phyloP scores from a whole-genome alignment of 2,329 filamentous ascomycete species.

The Sporothrix euskadiensis region DNA sequence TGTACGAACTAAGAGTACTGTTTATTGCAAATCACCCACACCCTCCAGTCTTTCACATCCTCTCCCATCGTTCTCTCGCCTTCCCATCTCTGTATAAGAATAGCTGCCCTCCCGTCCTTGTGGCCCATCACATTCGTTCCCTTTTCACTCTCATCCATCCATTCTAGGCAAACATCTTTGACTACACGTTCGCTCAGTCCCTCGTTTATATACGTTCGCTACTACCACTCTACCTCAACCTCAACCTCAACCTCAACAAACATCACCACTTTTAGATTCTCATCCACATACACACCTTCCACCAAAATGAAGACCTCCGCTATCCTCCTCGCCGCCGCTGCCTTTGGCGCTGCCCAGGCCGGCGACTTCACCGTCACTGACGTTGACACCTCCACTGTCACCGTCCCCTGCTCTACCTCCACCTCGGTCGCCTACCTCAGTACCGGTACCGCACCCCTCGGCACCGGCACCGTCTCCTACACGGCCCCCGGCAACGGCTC shows the following conservation, averaged over 20 bases:
- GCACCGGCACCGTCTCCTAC: conserved; percentile 21
- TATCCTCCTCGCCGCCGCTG: conserved; percentile 28
- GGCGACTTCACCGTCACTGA: conserved; percentile 8
- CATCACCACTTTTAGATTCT: neutral
- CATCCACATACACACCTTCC: neutral
- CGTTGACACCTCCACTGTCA: conserved; percentile 14
- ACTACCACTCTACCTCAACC: neutral
- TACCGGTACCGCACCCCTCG: neutral
- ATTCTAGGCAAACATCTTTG: conserved; percentile 1
- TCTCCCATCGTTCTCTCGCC: neutral
- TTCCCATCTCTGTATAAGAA: conserved; percentile 17
- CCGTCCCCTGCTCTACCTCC: conserved; percentile 21
- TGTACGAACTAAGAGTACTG: neutral
- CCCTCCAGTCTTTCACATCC: neutral
- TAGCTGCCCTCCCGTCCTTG: neutral
- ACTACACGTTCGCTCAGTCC: conserved; percentile 28
- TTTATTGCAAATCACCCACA: conserved; percentile 7
- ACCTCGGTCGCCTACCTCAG: neutral
- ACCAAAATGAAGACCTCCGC: conserved; percentile 30
- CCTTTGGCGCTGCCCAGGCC: conserved; percentile 24
- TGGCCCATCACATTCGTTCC: conserved; percentile 1
- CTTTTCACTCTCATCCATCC: neutral
- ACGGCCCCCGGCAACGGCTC: conserved; percentile 20
- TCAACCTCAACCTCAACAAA: neutral
- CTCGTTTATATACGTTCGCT: conserved; percentile 25